Evolutionary conservation across 1,284 basidiomycete genomes (phyloP), one percentile per base, ranked within the genome.

Genomic region (Sparassis latifolia): DNA sequence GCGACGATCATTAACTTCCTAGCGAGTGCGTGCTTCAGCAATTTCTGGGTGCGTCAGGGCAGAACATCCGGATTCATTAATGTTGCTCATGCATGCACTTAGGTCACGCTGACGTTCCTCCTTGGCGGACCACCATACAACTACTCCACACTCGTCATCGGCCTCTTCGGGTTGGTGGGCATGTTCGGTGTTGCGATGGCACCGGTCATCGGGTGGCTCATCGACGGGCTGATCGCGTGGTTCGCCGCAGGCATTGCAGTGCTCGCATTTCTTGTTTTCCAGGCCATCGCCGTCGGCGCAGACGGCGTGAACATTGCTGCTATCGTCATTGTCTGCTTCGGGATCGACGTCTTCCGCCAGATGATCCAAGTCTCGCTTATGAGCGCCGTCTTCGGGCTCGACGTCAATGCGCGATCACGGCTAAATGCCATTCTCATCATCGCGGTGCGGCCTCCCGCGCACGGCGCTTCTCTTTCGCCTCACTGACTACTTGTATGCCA

Each of bases 91-190:
- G 20, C 20, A 20, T 20, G 20, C 20, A 20, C 20, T 20, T 75
- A 76, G 77, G 72, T 76, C 6, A 75, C 73, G 20, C 62, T 79
- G 32, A 80, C 79, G 0, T 80, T 79, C 65, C 65, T 80, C 9
- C 70, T 82, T 4, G 72, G 69, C 33, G 74, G 70, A 3, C 55
- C 69, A 2, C 77, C 76, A 2, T 81, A 79, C 57, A 51, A 73
- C 61, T 78, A 71, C 55, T 67, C 65, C 0, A 70, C 69, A 0
- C 61, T 80, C 29, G 62, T 70, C n/a, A 80, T 79, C 45, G 78
- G 79, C 9, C 66, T 82, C 3, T 79, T 82, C 57, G 79, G 78
- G 6, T 66, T 80, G 2, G 63, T 81, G 3, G 80, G 80, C 9
- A 66, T 77, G 40, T 57, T 74, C n/a, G 70, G 69, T 31, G 75